Percentiles rank a stretch among this genome's conserved stretches.
phyloP scores from a whole-genome alignment of 345 rosid genomes.

The Eucalyptus pauciflora region DNA sequence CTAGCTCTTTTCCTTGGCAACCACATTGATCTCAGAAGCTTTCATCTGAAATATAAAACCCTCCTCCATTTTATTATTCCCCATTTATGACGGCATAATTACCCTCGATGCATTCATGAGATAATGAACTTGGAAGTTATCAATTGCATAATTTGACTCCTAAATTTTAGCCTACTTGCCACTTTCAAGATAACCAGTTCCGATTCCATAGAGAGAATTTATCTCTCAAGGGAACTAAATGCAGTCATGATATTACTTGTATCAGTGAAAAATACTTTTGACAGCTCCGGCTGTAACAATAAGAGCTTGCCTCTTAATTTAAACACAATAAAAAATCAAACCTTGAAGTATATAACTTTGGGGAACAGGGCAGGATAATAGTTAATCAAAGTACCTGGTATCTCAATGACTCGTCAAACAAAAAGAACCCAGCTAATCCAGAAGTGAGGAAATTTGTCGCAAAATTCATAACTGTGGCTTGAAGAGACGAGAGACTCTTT shows the following conservation, averaged over 20 bases:
- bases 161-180: neutral
- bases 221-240: neutral
- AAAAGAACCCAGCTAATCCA: conserved; percentile 69
- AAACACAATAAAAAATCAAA: neutral
- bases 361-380: neutral
- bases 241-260: neutral
- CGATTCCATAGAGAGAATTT: neutral
- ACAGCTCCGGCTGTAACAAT: neutral
- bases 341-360: neutral
- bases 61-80: neutral
- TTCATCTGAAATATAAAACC: neutral
- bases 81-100: neutral
- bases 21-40: neutral
- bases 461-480: conserved; percentile 84
- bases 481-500: conserved; percentile 78
- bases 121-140: neutral
- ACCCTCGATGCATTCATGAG: neutral
- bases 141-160: neutral
- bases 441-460: conserved; percentile 85
- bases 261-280: neutral
- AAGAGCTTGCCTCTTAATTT: neutral
- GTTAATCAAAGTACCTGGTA: conserved; percentile 25
- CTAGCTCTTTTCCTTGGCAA: neutral
- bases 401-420: conserved; percentile 54
- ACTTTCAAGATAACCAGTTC: neutral